A percentile compares a stretch with the other conserved stretches of the same genome.
Evolutionary conservation across 352 stramenopile genomes (phyloP).

Genomic region (Phytophthora brassicae): DNA sequence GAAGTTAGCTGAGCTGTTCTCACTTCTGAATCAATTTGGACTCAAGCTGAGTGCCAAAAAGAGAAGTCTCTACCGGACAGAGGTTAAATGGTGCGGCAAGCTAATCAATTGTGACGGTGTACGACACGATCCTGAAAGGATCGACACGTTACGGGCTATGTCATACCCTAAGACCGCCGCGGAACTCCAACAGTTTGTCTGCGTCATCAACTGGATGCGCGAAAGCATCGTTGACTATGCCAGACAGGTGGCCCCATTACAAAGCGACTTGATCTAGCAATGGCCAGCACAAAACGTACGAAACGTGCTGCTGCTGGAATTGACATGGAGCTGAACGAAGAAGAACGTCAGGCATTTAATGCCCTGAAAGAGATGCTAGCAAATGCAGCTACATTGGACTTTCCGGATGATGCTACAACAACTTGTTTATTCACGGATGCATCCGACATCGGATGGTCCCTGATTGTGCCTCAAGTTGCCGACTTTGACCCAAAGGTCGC

Average conservation of each 20-base stretch:
- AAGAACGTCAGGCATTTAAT: not conserved
- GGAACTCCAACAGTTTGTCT: conserved; percentile 32
- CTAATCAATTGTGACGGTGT: too few relatives aligned
- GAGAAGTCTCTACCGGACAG: too few relatives aligned
- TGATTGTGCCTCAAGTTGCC: too few relatives aligned
- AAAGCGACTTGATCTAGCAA: not conserved
- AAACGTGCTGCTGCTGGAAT: not conserved
- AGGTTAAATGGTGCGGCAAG: too few relatives aligned
- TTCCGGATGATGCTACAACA: conserved; percentile 2
- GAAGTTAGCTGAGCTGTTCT: too few relatives aligned
- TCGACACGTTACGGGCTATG: too few relatives aligned
- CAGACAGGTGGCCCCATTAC: conserved; percentile 15
- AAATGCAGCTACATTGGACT: conserved; percentile 7
- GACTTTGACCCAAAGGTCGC: too few relatives aligned
- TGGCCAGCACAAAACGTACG: not conserved
- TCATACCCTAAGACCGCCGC: not conserved
- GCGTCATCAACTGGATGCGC: conserved; percentile 21
- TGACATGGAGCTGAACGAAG: not conserved
- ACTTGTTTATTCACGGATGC: conserved; percentile 7
- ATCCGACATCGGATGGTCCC: not conserved
- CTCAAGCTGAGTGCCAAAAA: too few relatives aligned
- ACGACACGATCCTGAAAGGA: too few relatives aligned
- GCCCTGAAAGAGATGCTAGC: conserved; percentile 1
- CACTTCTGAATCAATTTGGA: too few relatives aligned
- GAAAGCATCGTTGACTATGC: conserved; percentile 19